Evolutionary conservation across 2,329 filamentous ascomycete species (phyloP).

Genomic region (Exophiala aquamarina): DNA sequence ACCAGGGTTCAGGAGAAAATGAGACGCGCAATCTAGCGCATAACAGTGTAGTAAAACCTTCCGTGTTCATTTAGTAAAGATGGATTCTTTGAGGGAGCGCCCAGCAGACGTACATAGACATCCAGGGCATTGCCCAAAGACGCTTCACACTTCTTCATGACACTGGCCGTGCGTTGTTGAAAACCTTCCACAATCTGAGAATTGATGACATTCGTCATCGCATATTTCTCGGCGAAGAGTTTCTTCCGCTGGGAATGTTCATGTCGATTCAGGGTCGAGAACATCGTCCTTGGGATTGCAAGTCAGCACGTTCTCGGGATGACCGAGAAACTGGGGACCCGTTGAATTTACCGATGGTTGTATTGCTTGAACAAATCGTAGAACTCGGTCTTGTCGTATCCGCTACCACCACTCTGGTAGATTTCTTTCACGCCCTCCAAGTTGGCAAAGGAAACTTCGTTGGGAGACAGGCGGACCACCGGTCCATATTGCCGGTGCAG

Average conservation of each 20-base stretch:
- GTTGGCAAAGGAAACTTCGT: slow-evolving; percentile 67
- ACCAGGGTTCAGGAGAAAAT: slow-evolving; percentile 68
- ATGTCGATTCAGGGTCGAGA: slow-evolving; percentile 42
- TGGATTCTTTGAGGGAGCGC: not conserved
- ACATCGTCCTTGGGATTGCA: slow-evolving; percentile 37
- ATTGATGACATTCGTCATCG: slow-evolving; percentile 66
- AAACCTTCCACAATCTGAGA: slow-evolving; percentile 58
- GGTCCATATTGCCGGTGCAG: slow-evolving; percentile 60
- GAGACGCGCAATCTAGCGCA: slow-evolving; percentile 67
- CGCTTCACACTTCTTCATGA: slow-evolving; percentile 54
- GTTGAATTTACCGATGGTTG: slow-evolving; percentile 20
- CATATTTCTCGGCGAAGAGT: slow-evolving; percentile 65
- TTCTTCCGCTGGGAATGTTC: slow-evolving; percentile 62
- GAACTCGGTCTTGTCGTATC: slow-evolving; percentile 39
- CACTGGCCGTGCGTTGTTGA: slow-evolving; percentile 55
- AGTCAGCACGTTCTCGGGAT: no score
- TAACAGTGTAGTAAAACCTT: slow-evolving; percentile 60
- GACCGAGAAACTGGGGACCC: no score
- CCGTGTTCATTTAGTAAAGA: not conserved
- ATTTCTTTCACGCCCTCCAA: slow-evolving; percentile 58
- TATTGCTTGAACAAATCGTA: slow-evolving; percentile 37
- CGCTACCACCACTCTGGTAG: slow-evolving; percentile 46
- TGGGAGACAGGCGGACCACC: slow-evolving; percentile 63
- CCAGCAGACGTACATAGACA: slow-evolving; percentile 55
- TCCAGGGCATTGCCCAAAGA: slow-evolving; percentile 53